Conservation (phyloP, 495 filamentous ascomycete species). For the Barbatosphaeria neglecta region DNA sequence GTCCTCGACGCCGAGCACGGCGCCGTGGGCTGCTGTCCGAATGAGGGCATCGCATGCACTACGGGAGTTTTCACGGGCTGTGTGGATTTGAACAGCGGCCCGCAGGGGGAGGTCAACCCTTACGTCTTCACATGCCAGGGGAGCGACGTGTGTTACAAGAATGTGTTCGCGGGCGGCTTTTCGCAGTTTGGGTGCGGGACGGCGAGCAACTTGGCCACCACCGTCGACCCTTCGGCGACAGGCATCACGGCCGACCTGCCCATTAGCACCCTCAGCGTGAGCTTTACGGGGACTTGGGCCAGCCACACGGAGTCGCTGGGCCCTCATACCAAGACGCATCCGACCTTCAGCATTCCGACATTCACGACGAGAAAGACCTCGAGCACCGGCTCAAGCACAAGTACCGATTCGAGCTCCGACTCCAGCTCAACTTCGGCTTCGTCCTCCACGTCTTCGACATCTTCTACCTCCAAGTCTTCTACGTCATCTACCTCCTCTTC, state of each 20-base stretch:
- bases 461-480: conserved; percentile 6
- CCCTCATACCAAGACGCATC: neutral
- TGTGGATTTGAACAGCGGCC: conserved; percentile 31
- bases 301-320: too few relatives aligned
- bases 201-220: conserved; percentile 28
- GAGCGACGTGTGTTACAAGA: conserved; percentile 31
- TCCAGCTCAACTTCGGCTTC: conserved; percentile 8
- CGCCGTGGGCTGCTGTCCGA: conserved; percentile 38
- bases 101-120: conserved; percentile 36
- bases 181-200: conserved; percentile 38
- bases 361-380: neutral
- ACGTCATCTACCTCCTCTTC: neutral
- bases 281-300: conserved; percentile 19
- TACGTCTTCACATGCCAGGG: conserved; percentile 36
- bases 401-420: conserved; percentile 2
- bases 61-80: conserved; percentile 37
- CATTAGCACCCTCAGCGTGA: conserved; percentile 16
- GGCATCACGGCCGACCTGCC: conserved; percentile 18
- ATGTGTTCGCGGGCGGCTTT: conserved; percentile 35
- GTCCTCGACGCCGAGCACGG: conserved; percentile 30
- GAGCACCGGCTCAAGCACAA: conserved; percentile 3
- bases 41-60: conserved; percentile 29
- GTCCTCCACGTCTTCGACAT: conserved; percentile 5
- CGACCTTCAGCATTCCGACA: neutral
- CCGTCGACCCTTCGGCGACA: conserved; percentile 25